These are phyloP conservation scores for Limonium bicolor DNA, from an alignment of 148 eudicot species.

Conservation along the genomic window DNA sequence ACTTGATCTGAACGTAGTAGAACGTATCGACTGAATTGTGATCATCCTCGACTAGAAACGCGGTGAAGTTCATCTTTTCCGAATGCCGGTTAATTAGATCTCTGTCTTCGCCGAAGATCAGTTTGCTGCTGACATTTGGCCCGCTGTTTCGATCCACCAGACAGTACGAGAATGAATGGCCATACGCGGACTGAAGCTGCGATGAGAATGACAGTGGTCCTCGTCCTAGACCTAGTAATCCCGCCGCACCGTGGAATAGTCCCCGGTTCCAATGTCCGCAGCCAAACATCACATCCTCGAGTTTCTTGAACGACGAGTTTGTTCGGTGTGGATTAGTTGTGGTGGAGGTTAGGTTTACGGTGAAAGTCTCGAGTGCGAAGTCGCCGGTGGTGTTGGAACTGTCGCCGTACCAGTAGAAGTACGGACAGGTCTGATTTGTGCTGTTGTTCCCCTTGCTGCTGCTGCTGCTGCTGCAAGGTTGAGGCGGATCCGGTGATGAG, in stretches of 20 bases:
- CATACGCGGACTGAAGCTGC: constrained; percentile 63
- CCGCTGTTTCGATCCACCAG: constrained; percentile 72
- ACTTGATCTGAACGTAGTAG: constrained; percentile 57
- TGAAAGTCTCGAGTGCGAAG: constrained; percentile 74
- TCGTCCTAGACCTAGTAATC: constrained; percentile 74
- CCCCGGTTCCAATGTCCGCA: constrained; percentile 99
- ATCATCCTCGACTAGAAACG: constrained; percentile 31
- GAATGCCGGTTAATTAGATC: constrained; percentile 39
- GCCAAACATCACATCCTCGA: constrained; percentile 83
- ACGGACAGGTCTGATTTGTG: constrained; percentile 74
- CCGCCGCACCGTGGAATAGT: constrained; percentile 92
- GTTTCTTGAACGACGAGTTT: constrained; percentile 27
- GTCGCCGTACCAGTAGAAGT: constrained; percentile 95
- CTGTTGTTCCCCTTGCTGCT: constrained; percentile 19
- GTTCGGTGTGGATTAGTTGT: no score
- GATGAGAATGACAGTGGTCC: constrained; percentile 90
- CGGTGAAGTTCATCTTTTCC: constrained; percentile 53
- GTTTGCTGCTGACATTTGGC: constrained; percentile 69
- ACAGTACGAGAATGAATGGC: constrained; percentile 92
- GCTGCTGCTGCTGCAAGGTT: constrained; percentile 19
- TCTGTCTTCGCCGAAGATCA: constrained; percentile 81
- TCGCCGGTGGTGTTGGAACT: constrained; percentile 96
- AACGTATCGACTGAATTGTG: constrained; percentile 66
- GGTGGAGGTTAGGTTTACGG: constrained; percentile 52
- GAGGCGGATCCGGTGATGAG: constrained; percentile 55